Evolutionary conservation across 805 yeast species (phyloP), one percentile per base, ranked within the genome.

Genomic region (Suhomyces sp.): DNA sequence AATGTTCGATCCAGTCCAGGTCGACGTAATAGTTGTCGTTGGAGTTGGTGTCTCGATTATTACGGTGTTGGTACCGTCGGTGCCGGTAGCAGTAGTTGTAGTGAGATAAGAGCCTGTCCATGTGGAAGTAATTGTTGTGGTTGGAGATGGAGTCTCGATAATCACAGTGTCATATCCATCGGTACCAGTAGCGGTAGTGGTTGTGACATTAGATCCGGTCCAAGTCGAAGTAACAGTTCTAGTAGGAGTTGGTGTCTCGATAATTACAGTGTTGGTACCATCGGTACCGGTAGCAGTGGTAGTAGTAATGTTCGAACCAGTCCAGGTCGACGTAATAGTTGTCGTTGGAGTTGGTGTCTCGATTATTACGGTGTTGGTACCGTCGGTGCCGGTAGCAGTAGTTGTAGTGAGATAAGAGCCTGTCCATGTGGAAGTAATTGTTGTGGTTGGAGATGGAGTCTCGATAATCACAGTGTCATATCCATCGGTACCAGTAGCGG

Each of bases 271-370:
- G 7, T 41, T 17, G 12, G 52, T 35, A 1, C 25, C 49, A 40
- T 12, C 22, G 17, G 49, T 33, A n/a, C 35, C 44, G 31, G 51
- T 49, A 7, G 47, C 54, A 13, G 55, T 29, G 4, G 43, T 44
- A 10, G 60, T 52, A 5, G 55, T 39, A 3, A 49, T 46, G 24
- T 13, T 15, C 3, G 56, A 15, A 7, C 56, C 57, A 22, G 62
- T 50, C 54, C 56, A 59, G 1, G 61, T 52, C 1, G 53, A 15
- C 7, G 65, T 61, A 4, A 50, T 35, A 3, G 61, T 59, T 7
- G 46, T 46, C 7, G 57, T 57, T 19, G 61, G 63, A 19, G 46
- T 29, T 6, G 64, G 64, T 3, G 55, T 52, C 4, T 54, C 47
- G 4, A 58, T 50, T 6, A 56, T 27, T 4, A 56, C 53, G 1